phyloP scores from a whole-genome alignment of 352 stramenopile species.

The Aphanomyces stellatus region DNA sequence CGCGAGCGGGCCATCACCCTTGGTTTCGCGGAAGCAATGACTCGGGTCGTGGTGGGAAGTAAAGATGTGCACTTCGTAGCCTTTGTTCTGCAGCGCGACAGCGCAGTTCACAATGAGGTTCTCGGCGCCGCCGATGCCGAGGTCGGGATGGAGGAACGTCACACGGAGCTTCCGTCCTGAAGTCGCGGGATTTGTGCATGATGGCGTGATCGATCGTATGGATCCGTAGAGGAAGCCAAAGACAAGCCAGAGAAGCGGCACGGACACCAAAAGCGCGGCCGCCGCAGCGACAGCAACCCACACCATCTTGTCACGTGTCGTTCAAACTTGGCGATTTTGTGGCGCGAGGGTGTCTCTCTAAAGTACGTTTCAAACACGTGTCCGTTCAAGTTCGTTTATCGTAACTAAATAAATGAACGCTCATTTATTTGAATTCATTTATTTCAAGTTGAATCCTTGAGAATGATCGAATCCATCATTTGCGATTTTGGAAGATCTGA shows the following conservation, averaged over 20 bases:
- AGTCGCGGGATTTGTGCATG: neutral
- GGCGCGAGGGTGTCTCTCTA: too few species aligned
- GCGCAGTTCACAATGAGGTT: conserved; percentile 90
- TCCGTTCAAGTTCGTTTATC: too few species aligned
- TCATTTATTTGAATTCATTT: too few species aligned
- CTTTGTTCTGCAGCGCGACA: conserved; percentile 75
- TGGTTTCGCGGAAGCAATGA: conserved; percentile 94
- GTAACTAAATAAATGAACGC: too few species aligned
- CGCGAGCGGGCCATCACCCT: conserved; percentile 62
- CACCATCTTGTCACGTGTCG: too few species aligned
- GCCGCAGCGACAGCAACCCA: neutral
- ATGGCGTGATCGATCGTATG: conserved; percentile 7
- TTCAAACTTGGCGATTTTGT: too few species aligned
- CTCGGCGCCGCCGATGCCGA: conserved; percentile 96
- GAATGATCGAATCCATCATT: too few species aligned
- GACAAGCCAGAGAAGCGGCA: conserved; percentile 4
- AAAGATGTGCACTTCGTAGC: conserved; percentile 86
- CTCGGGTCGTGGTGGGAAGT: conserved; percentile 93
- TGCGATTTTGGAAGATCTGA: too few species aligned
- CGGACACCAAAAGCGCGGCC: neutral
- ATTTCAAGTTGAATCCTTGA: too few species aligned
- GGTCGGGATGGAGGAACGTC: conserved; percentile 97
- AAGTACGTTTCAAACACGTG: too few species aligned
- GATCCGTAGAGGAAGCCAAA: conserved; percentile 7
- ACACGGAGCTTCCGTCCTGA: conserved; percentile 28